Conservation (phyloP, 2,329 filamentous ascomycete species). For the Aspergillus eucalypticola region DNA sequence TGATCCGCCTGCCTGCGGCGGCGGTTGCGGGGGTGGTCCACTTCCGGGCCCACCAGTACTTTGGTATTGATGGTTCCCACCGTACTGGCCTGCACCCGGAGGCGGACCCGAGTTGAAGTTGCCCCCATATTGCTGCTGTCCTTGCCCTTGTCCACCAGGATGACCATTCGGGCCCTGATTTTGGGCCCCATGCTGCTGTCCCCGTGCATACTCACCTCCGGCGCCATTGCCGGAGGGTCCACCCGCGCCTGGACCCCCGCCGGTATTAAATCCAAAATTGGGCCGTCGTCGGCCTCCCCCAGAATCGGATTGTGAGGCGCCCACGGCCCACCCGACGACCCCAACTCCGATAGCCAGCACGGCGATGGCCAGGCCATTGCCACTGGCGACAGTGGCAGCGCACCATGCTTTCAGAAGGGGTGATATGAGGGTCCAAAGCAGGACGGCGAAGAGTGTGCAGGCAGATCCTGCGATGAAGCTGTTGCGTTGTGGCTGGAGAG, state of each 20-base stretch:
- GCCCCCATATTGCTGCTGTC: conserved; percentile 30
- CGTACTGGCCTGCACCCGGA: conserved; percentile 32
- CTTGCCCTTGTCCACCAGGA: conserved; percentile 17
- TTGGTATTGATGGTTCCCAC: conserved; percentile 33
- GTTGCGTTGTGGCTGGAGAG: conserved; percentile 79
- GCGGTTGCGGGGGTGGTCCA: conserved; percentile 28
- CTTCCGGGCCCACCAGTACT: conserved; percentile 16
- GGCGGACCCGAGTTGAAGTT: conserved; percentile 32
- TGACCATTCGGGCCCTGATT: background rate
- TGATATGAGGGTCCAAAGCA: conserved; percentile 70
- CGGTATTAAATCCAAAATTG: conserved; percentile 18
- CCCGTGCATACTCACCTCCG: background rate
- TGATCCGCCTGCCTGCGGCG: conserved; percentile 17
- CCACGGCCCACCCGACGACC: conserved; percentile 74
- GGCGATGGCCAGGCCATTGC: conserved; percentile 71
- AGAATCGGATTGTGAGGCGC: conserved; percentile 59
- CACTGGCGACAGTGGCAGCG: conserved; percentile 67
- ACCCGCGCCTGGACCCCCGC: background rate
- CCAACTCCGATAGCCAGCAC: conserved; percentile 72
- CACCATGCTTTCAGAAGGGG: conserved; percentile 76
- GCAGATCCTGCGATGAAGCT: conserved; percentile 88
- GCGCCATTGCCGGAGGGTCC: background rate
- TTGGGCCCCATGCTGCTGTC: background rate
- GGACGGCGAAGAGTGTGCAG: conserved; percentile 70
- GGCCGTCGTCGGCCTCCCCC: conserved; percentile 19